Conservation (phyloP, 345 rosid genomes). For the Ailanthus altissimus region DNA sequence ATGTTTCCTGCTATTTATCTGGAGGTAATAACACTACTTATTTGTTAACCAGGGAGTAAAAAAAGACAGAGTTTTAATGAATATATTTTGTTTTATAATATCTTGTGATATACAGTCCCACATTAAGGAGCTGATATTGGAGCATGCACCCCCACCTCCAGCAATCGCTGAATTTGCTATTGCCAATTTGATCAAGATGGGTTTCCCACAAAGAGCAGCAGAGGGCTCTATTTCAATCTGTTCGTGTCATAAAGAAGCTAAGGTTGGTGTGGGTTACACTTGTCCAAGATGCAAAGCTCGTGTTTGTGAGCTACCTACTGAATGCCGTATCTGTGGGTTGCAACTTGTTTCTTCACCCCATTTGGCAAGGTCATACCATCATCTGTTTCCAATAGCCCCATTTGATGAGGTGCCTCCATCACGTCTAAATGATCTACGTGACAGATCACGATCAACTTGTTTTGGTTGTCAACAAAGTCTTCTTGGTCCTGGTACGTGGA, state of each 20-base stretch:
- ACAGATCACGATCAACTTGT: constrained; percentile 49
- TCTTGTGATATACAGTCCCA: constrained; percentile 49
- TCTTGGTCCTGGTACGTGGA: constrained; percentile 45
- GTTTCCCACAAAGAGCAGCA: constrained; percentile 87
- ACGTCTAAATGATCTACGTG: constrained; percentile 37
- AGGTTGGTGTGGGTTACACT: constrained; percentile 75
- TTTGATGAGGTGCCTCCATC: constrained; percentile 65
- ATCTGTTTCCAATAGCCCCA: constrained; percentile 85
- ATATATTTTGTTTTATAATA: background rate
- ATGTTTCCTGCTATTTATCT: background rate
- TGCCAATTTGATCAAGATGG: constrained; percentile 87
- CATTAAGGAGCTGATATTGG: constrained; percentile 71
- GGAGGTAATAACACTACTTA: background rate
- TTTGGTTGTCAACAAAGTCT: constrained; percentile 89
- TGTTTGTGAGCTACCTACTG: constrained; percentile 85
- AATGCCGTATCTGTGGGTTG: constrained; percentile 82
- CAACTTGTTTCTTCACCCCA: constrained; percentile 96
- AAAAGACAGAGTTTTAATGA: background rate
- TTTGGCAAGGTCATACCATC: constrained; percentile 95
- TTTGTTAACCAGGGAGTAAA: background rate
- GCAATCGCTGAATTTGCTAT: constrained; percentile 89
- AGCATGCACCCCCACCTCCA: constrained; percentile 98
- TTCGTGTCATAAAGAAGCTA: constrained; percentile 88
- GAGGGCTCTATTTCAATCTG: constrained; percentile 82
- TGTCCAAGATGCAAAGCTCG: constrained; percentile 96